These are phyloP conservation scores for Sicyos edulis DNA, from an alignment of 306 rosid species.

Conservation along the genomic window DNA sequence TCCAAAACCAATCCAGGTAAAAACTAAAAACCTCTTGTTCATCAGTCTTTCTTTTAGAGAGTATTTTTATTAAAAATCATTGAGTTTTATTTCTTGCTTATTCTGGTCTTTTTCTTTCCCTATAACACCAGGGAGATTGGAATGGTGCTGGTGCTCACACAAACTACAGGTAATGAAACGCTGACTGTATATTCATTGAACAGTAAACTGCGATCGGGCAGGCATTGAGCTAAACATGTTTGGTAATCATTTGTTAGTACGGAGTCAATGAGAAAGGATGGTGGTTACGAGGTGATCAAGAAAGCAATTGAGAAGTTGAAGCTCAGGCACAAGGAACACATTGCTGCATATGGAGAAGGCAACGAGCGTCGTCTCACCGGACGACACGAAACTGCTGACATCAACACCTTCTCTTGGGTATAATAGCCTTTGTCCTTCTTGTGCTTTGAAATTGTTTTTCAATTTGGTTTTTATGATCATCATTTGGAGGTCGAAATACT, in stretches of 20 bases:
- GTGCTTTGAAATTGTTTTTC: too few species aligned
- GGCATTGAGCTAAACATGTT: not conserved
- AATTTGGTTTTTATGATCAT: too few species aligned
- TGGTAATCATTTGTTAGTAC: slow-evolving; percentile 43
- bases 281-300: slow-evolving; percentile 77
- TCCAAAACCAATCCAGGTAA: slow-evolving; percentile 88
- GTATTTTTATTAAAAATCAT: not conserved
- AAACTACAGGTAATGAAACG: slow-evolving; percentile 61
- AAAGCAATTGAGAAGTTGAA: slow-evolving; percentile 71
- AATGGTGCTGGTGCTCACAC: slow-evolving; percentile 99
- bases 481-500: not conserved
- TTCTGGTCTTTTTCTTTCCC: not conserved
- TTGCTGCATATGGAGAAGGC: slow-evolving; percentile 95
- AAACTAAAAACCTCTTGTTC: not conserved
- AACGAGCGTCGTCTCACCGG: slow-evolving; percentile 90
- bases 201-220: not conserved
- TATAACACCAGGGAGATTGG: slow-evolving; percentile 70
- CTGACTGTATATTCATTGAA: not conserved
- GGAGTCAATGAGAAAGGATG: slow-evolving; percentile 66
- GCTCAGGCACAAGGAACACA: slow-evolving; percentile 68
- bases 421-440: not conserved
- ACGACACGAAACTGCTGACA: slow-evolving; percentile 77
- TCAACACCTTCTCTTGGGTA: slow-evolving; percentile 88
- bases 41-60: not conserved
- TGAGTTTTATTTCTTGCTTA: too few species aligned